Evolutionary conservation across 2,329 filamentous ascomycete genomes (phyloP).

Genomic region (Penicillium expansum): DNA sequence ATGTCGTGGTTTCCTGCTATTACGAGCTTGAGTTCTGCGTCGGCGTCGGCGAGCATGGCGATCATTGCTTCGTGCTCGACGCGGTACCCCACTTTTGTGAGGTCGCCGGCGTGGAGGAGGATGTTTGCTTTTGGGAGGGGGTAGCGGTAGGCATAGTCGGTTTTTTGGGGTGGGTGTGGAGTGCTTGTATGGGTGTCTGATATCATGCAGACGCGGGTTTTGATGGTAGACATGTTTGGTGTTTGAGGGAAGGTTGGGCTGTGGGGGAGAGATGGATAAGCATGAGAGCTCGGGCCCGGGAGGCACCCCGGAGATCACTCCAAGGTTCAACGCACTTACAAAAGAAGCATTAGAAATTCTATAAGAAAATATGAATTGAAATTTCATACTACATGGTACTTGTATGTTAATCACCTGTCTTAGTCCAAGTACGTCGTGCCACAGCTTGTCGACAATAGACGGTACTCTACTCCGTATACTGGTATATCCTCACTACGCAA

Average conservation of each 20-base stretch:
- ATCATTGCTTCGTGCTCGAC: slow-evolving; percentile 50
- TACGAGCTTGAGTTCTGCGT: slow-evolving; percentile 59
- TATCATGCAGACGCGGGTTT: slow-evolving; percentile 44
- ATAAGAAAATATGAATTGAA: background rate
- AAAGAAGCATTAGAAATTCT: background rate
- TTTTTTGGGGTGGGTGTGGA: slow-evolving; percentile 23
- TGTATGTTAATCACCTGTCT: background rate
- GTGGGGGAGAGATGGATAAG: background rate
- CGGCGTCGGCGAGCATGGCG: slow-evolving; percentile 47
- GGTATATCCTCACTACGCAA: background rate
- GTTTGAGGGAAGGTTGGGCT: slow-evolving; percentile 2
- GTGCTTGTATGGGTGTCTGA: slow-evolving; percentile 43
- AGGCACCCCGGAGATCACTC: background rate
- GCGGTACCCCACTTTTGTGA: slow-evolving; percentile 52
- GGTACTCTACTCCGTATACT: background rate
- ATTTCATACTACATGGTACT: background rate
- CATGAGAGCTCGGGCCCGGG: background rate
- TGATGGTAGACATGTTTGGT: slow-evolving; percentile 24
- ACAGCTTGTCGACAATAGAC: background rate
- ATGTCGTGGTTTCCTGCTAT: slow-evolving; percentile 65
- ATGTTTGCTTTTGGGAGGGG: slow-evolving; percentile 54
- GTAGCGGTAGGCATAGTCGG: slow-evolving; percentile 32
- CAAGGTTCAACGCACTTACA: background rate
- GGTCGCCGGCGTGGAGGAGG: slow-evolving; percentile 58
- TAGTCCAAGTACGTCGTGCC: background rate